Base-by-base conservation (phyloP, 2,329 filamentous ascomycete genomes). In the Mollisia scopiformis region DNA sequence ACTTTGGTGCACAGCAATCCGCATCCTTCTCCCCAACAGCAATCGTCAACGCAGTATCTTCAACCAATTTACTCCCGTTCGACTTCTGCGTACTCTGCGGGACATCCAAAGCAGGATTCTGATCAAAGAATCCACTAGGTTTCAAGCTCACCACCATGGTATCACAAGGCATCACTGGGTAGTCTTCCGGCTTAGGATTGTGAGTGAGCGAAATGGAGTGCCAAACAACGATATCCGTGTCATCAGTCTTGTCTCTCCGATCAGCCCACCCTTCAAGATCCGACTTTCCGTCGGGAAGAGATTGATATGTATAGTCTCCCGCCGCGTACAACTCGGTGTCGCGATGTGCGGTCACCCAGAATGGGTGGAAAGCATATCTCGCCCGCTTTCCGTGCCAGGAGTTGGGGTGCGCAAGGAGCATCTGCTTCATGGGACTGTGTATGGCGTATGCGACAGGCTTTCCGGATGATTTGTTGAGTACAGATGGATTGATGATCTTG, bases 321-420 rank as follows among this genome's bases (percentile, higher is more conserved):
- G 68, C 72, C 23, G 73, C 72, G 50, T 66, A 74, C 3, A 74
- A 65, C 53, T 75, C 73, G 25, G 64, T 65, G 37, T 74, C 71
- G 85, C 80, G 84, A 92, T 91, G 96, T 69, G 88, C 90, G 0
- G 93, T 96, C 14, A 97, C 93, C 72, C 95, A 91, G 2, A 96
- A 87, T 2, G 92, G 90, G 71, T 96, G 92, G 33, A 92, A 80
- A 0, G 93, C 92, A 70, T 97, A 97, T 0, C 90, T 92, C 2
- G 93, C 93, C 19, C 93, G 84, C 78, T 96, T 96, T 90, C 92
- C 96, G 6, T 96, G 92, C 37, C 96, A 75, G 2, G 90, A 87
- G 6, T 88, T 87, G 59, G 89, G 85, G 77, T 92, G 93, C 1
- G 93, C 92, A 11, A 97, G 78, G 23, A 97, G 78, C 1, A 82